Conservation (phyloP, 768 basidiomycete species). For the Suillus weaverae region DNA sequence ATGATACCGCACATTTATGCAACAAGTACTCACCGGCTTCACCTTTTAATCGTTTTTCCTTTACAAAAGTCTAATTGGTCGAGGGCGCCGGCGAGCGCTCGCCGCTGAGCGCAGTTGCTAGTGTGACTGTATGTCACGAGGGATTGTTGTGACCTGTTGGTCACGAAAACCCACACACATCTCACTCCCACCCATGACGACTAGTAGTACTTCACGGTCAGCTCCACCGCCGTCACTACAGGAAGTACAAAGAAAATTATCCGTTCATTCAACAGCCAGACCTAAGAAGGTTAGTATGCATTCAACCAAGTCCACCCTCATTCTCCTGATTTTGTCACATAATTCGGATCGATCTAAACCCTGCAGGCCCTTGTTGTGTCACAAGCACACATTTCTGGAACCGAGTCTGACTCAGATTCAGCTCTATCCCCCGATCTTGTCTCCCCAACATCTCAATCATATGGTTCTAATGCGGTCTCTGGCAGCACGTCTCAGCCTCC, state of each 20-base stretch:
- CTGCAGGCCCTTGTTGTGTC: constrained; percentile 31
- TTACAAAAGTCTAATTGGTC: not conserved
- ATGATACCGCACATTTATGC: not conserved
- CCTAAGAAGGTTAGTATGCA: constrained; percentile 44
- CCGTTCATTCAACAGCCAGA: constrained; percentile 63
- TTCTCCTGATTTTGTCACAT: constrained; percentile 4
- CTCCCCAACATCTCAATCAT: constrained; percentile 38
- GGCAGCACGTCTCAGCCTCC: constrained; percentile 47
- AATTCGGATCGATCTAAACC: constrained; percentile 18
- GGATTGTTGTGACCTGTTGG: constrained; percentile 9
- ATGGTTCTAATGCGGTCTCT: constrained; percentile 31
- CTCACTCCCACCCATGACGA: constrained; percentile 19
- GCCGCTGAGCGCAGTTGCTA: not conserved
- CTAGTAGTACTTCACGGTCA: constrained; percentile 21
- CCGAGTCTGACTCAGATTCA: constrained; percentile 87
- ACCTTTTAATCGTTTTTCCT: not conserved
- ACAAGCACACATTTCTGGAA: constrained; percentile 56
- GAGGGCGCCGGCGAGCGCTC: not conserved
- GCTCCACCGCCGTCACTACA: constrained; percentile 75
- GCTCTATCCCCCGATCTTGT: constrained; percentile 55
- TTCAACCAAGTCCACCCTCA: not conserved
- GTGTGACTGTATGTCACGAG: constrained; percentile 8
- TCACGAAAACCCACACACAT: constrained; percentile 16
- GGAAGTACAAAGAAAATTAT: constrained; percentile 85
- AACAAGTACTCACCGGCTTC: not conserved